Evolutionary conservation across 2,329 filamentous ascomycete genomes (phyloP), one percentile per base, ranked within the genome.

Genomic region (Lasiodiplodia theobromae): DNA sequence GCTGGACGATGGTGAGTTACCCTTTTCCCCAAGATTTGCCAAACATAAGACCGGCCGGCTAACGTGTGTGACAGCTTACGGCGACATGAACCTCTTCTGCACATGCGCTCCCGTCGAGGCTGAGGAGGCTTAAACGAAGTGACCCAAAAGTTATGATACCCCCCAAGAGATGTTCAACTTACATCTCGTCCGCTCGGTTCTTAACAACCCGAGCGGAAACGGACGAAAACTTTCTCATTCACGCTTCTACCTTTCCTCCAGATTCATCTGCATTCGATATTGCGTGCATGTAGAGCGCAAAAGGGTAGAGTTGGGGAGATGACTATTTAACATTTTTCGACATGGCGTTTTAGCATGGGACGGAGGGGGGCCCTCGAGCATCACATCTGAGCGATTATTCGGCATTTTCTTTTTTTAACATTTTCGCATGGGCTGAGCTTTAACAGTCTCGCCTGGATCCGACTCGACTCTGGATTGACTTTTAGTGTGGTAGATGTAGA

Each of bases 61-160:
- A 34, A 57, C 62, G 34, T 5, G 23, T 57, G 10, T 21, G 21
- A 38, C 73, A 95, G 92, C 92, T 14, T 97, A 93, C 76, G 94
- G 94, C 69, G 94, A 97, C 77, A 87, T 91, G 76, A 97, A 97
- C 82, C 88, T 97, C 70, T 97, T 97, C 86, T 97, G 94, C 85
- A 96, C 93, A 11, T 97, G 94, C 79, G 91, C 92, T 49, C 93
- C 94, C 0, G 92, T 97, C 8, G 92, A 93, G 63, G 38, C 63
- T 7, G 73, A 72, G 28, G 28, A 31, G 11, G n/a, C 44, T 8
- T 38, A 28, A 28, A 38, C 37, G 14, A 47, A 52, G 14, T 18
- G 6, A 31, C 18, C 5, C 11, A 49, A 63, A 11, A 63, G 60
- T 49, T 64, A 64, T 52, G 60, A 64, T 64, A 64, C 60, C 60